Percentiles rank a stretch among this genome's conserved stretches.
Evolutionary conservation across 345 rosid genomes (phyloP).

Genomic region (Euphorbia pulcherrima): DNA sequence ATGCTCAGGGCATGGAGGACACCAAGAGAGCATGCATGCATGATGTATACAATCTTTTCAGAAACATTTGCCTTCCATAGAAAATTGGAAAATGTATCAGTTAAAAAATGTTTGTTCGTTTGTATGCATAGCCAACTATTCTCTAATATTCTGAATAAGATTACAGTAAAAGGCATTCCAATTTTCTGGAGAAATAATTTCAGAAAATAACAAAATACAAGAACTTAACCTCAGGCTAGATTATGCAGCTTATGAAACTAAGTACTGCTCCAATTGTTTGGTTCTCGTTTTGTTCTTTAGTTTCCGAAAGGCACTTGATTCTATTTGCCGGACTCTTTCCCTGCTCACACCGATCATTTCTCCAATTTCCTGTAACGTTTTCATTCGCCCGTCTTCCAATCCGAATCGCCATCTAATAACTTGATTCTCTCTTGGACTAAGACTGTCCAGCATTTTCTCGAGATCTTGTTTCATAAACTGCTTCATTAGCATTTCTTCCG

Average conservation of each 20-base stretch:
- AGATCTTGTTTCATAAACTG: slow-evolving; percentile 81
- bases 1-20: too few relatives aligned
- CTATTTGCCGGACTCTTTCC: slow-evolving; percentile 91
- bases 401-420: slow-evolving; percentile 88
- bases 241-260: slow-evolving; percentile 28
- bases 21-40: too few relatives aligned
- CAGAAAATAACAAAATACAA: slow-evolving; percentile 13
- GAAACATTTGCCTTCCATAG: background rate
- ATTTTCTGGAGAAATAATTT: slow-evolving; percentile 3
- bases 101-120: slow-evolving; percentile 22
- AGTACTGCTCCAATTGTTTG: slow-evolving; percentile 69
- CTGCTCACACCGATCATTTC: slow-evolving; percentile 79
- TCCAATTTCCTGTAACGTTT: slow-evolving; percentile 90
- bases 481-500: slow-evolving; percentile 64
- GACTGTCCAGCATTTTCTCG: slow-evolving; percentile 66
- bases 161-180: slow-evolving; percentile 9
- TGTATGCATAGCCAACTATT: slow-evolving; percentile 31
- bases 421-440: slow-evolving; percentile 67
- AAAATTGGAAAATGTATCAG: slow-evolving; percentile 12
- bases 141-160: slow-evolving; percentile 9
- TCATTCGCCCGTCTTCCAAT: slow-evolving; percentile 81
- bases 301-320: slow-evolving; percentile 71
- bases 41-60: background rate
- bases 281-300: slow-evolving; percentile 77
- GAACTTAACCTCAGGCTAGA: slow-evolving; percentile 17